phyloP scores from a whole-genome alignment of 2,329 filamentous ascomycete species.

The Calycina marina region DNA sequence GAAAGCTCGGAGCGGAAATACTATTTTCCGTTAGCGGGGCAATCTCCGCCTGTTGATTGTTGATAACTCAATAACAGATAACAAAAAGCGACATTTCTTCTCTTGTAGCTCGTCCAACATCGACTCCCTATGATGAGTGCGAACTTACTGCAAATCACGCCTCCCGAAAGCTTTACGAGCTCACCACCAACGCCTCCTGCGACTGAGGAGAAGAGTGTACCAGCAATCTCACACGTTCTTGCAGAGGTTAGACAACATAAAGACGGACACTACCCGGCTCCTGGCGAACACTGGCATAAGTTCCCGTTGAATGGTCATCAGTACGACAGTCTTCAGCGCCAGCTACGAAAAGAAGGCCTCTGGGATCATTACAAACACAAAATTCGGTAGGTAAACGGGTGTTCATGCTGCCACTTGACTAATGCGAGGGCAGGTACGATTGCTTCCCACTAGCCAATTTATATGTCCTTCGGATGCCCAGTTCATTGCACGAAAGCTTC shows the following conservation, averaged over 20 bases:
- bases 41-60: too few species aligned
- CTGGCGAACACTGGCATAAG: conserved; percentile 6
- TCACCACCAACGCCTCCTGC: conserved; percentile 8
- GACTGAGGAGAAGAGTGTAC: conserved; percentile 6
- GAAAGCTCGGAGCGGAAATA: too few species aligned
- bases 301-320: conserved; percentile 4
- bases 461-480: conserved; percentile 13
- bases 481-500: conserved; percentile 10
- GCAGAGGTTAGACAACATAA: conserved; percentile 6
- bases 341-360: conserved; percentile 6
- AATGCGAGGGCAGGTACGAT: conserved; percentile 10
- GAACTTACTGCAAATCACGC: conserved; percentile 7
- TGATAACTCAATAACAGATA: too few species aligned
- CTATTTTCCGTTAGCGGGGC: too few species aligned
- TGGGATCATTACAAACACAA: conserved; percentile 8
- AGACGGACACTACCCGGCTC: conserved; percentile 3
- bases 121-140: conserved; percentile 6
- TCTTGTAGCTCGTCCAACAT: background rate
- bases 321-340: conserved; percentile 6
- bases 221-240: conserved; percentile 6
- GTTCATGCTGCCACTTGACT: conserved; percentile 5
- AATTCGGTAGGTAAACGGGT: conserved; percentile 8
- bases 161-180: conserved; percentile 8
- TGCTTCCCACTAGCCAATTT: conserved; percentile 8
- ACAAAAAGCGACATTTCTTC: background rate